Percentiles rank a stretch among this genome's conserved stretches.
Evolutionary conservation across 164 flowering plant genomes (phyloP).

Genomic region (Chimonanthus praecox): DNA sequence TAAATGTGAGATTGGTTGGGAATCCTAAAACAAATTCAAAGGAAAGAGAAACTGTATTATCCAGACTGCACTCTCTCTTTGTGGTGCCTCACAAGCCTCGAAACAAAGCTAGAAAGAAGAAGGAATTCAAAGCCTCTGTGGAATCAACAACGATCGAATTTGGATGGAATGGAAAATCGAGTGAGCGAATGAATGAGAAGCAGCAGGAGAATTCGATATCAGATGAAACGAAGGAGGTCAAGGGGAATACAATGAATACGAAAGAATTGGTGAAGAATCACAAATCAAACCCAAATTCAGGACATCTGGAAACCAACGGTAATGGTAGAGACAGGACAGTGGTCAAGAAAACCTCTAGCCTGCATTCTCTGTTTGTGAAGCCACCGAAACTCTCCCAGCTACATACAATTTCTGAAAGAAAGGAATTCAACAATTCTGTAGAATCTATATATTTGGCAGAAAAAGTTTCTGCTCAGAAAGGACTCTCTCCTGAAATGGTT

Average conservation of each 20-base stretch:
- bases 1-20: too few species aligned
- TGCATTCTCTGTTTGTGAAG: slow-evolving; percentile 6
- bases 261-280: slow-evolving; percentile 10
- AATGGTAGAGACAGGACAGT: background rate
- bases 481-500: slow-evolving; percentile 18
- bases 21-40: too few species aligned
- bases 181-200: background rate
- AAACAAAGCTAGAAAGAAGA: background rate
- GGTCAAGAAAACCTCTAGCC: background rate
- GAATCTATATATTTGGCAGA: background rate
- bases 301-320: background rate
- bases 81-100: background rate
- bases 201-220: background rate
- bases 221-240: slow-evolving; percentile 8
- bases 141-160: too few species aligned
- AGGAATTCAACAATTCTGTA: background rate
- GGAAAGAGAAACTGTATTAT: too few species aligned
- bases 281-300: slow-evolving; percentile 1
- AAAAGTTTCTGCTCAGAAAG: background rate
- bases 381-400: background rate
- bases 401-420: background rate
- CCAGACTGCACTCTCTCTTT: background rate
- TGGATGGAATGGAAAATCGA: too few species aligned
- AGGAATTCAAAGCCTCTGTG: too few species aligned
- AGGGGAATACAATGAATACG: slow-evolving; percentile 10